Base-by-base conservation (phyloP, 805 yeast genomes). In the Jamesozyma hellenica region DNA sequence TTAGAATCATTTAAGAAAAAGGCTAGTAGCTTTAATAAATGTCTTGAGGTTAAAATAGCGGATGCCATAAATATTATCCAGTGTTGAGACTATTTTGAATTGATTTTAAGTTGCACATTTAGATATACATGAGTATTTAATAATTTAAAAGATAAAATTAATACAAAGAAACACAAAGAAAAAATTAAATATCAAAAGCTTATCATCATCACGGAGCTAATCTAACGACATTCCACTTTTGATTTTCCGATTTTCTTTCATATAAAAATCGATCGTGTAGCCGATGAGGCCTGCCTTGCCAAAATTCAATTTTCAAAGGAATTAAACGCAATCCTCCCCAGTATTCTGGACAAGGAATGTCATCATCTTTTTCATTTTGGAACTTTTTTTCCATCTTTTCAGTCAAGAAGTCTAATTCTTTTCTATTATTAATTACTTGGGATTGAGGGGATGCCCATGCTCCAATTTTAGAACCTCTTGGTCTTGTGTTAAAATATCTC, bases 391-490 rank as follows among this genome's bases (percentile, higher is more conserved):
- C 77, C 42, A 64, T 70, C 19, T 67, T 55, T 11, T 60, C 55
- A 38, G 75, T 75, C 13, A 69, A 51, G 0, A 56, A 52, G 31
- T 86, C 82, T 43, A 90, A 72, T 49, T 74, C 82, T 12, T 72
- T 73, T 46, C 96, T 69, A 33, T 66, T 59, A 12, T 57, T 51
- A 28, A 88, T 68, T 2, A 67, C 69, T 41, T 72, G 68, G 26
- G 87, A 76, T 66, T 90, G 98, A 2, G 94, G 94, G 23, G 94
- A 80, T 0, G 96, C 82, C 95, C 96, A 88, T 0, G 98, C 98
- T 17, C 97, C 97, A 46, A 90, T 77, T 56, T 82, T 79, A 25
- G 95, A 82, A 5, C 92, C 96, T 43, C 94, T 71, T 32, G 97
- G 97, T 55, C 98, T 73, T 0, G 94, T 81, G 35, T 74, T 71